Conservation (phyloP, 1,139 yeast genomes). For the Hyphopichia pseudoburtonii region DNA sequence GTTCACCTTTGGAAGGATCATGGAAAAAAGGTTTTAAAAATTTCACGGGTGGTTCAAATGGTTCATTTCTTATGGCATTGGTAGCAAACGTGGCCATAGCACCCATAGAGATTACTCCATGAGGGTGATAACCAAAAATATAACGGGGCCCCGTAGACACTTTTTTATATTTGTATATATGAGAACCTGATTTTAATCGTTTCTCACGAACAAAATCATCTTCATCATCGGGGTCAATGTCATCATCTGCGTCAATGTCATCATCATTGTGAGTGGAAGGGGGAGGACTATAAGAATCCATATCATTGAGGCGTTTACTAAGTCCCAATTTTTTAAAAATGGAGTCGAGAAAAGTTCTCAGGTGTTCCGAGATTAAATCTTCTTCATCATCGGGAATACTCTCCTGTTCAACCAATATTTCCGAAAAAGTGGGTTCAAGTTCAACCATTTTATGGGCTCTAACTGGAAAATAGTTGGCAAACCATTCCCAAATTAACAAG, state of each 20-base stretch:
- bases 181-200: background rate
- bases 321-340: conserved; percentile 40
- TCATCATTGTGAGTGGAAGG: conserved; percentile 6
- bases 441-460: conserved; percentile 68
- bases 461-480: conserved; percentile 80
- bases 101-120: conserved; percentile 93
- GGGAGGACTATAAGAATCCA: conserved; percentile 18
- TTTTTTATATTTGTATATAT: conserved; percentile 16
- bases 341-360: conserved; percentile 38
- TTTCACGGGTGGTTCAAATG: conserved; percentile 47
- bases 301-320: conserved; percentile 37
- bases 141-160: conserved; percentile 71
- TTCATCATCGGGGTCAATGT: too few relatives aligned
- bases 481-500: conserved; percentile 66
- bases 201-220: background rate
- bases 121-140: conserved; percentile 94
- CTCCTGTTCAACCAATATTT: conserved; percentile 24
- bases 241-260: background rate
- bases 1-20: conserved; percentile 41
- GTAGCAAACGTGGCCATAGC: conserved; percentile 85
- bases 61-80: conserved; percentile 60
- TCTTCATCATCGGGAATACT: conserved; percentile 40
- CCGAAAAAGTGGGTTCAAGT: conserved; percentile 71
- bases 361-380: conserved; percentile 41
- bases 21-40: conserved; percentile 52